Conservation (phyloP, 108 stramenopile species). For the Cylindrotheca closterium region DNA sequence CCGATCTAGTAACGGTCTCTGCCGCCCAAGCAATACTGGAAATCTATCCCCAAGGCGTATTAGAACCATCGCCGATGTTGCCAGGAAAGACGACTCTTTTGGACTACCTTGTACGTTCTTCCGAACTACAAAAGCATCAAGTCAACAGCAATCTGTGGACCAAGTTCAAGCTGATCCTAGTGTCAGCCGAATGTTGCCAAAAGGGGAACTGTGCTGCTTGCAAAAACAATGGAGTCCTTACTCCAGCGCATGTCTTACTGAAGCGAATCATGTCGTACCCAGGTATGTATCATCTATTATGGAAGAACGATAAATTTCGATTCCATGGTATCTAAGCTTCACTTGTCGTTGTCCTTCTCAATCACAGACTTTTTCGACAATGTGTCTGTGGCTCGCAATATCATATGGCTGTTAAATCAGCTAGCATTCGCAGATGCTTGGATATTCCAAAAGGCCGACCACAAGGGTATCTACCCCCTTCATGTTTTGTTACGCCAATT, state of each 20-base stretch:
- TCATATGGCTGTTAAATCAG: conserved; percentile 20
- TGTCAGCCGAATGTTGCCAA: conserved; percentile 14
- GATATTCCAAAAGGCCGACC: conserved; percentile 12
- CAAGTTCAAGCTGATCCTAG: conserved; percentile 30
- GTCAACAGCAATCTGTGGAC: conserved; percentile 10
- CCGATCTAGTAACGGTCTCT: conserved; percentile 6
- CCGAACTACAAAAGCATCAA: conserved; percentile 5
- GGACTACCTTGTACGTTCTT: conserved; percentile 17
- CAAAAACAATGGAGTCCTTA: background rate
- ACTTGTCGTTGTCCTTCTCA: background rate
- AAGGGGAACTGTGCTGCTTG: background rate
- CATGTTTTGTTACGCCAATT: conserved; percentile 43
- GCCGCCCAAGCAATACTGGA: conserved; percentile 8
- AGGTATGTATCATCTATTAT: conserved; percentile 12
- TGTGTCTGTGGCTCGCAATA: conserved; percentile 2
- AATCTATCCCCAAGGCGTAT: conserved; percentile 14
- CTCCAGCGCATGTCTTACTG: conserved; percentile 18
- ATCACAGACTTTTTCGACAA: conserved; percentile 15
- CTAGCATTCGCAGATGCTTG: conserved; percentile 17
- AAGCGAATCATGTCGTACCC: conserved; percentile 9
- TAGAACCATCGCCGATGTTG: conserved; percentile 2
- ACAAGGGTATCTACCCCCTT: conserved; percentile 40
- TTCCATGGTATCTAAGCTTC: background rate
- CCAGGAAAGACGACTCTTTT: conserved; percentile 7
- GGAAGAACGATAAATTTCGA: background rate